phyloP scores from a whole-genome alignment of 2,329 filamentous ascomycete genomes.

The Drechmeria coniospora region DNA sequence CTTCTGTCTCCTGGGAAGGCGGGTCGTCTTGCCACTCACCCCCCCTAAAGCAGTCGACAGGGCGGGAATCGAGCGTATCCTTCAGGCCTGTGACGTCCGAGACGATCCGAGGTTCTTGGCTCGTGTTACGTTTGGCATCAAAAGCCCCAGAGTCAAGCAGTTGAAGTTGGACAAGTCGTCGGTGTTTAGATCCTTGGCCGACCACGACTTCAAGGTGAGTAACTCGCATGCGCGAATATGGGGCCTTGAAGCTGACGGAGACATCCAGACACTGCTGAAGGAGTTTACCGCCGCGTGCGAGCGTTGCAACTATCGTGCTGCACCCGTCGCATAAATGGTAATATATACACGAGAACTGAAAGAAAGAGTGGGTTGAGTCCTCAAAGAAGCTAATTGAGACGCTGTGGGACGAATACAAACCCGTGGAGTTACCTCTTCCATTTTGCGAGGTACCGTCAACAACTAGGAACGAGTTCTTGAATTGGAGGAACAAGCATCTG shows the following conservation, averaged over 20 bases:
- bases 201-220: conserved; percentile 35
- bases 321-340: too few species aligned
- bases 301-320: too few species aligned
- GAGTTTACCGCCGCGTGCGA: conserved; percentile 1
- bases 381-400: conserved; percentile 2
- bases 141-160: conserved; percentile 35
- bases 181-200: conserved; percentile 36
- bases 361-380: conserved; percentile 3
- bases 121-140: conserved; percentile 45
- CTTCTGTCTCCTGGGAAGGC: conserved; percentile 13
- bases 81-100: conserved; percentile 27
- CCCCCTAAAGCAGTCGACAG: conserved; percentile 22
- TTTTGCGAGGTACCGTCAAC: background rate
- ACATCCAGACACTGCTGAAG: background rate
- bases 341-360: conserved; percentile 5
- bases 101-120: conserved; percentile 46
- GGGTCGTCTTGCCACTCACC: conserved; percentile 22
- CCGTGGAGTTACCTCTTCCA: conserved; percentile 1
- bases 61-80: conserved; percentile 23
- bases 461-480: conserved; percentile 3
- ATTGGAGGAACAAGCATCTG: conserved; percentile 3
- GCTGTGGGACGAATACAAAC: conserved; percentile 3
- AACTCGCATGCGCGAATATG: background rate
- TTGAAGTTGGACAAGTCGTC: conserved; percentile 28
- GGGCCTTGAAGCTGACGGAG: background rate